Evolutionary conservation across 805 yeast species (phyloP), one percentile per base, ranked within the genome.

Genomic region (Kluyveromyces nonfermentans): DNA sequence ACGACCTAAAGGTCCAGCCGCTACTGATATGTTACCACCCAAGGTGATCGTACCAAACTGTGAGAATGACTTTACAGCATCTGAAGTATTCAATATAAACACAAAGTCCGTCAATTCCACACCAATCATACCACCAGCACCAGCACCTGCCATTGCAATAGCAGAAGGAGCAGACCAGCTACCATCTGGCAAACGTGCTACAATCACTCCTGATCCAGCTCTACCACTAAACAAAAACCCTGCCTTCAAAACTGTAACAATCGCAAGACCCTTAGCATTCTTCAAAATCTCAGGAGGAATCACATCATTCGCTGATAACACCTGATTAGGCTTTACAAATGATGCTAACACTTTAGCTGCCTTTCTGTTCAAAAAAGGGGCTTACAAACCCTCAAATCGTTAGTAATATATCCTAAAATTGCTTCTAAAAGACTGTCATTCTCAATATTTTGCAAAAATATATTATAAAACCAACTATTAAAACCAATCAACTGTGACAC

Each of bases 101-200:
- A 90, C 96, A 59, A 90, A 90, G 68, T 90, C 97, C 1, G 98
- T 90, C 56, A 90, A 70, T 62, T 90, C 98, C 7, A 96, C 89
- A 35, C 98, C 98, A 51, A 93, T 77, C 69, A 88, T 94, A 36
- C 98, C 98, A 47, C 98, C 98, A 6, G 93, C 97, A 57, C 98
- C 97, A 4, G 97, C 97, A 55, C 97, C 98, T 3, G 95, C 97
- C 18, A 97, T 85, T 42, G 79, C 82, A 51, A 93, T 82, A 8
- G 97, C 98, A 2, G 95, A 82, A 1, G 98, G 98, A 2, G 97
- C 95, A 12, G 97, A 88, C 98, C 98, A 90, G 0, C 84, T 66
- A 1, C 97, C 97, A 64, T 93, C 97, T 2, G 94, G 94, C 40
- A 93, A 72, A 47, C 97, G 71, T 5, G 97, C 96, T 20, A 90